These are phyloP conservation scores for Cadophora sp. DNA, from an alignment of 2,329 filamentous ascomycete species.

Conservation along the genomic window DNA sequence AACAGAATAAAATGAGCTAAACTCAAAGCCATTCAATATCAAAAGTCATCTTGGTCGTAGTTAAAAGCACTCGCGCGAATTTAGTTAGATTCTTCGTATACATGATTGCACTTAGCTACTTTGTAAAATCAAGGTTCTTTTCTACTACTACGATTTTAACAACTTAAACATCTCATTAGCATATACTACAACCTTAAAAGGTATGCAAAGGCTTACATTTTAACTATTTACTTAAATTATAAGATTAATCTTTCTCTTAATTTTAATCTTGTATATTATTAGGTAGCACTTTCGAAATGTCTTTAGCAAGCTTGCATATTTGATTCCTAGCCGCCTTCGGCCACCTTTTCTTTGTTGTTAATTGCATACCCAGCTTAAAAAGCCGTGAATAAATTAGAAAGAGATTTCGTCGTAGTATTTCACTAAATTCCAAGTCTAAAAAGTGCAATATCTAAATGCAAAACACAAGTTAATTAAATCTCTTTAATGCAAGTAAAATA, in stretches of 20 bases:
- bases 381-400: background rate
- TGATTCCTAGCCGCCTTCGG: background rate
- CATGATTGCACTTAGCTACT: background rate
- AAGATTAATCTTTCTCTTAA: background rate
- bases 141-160: background rate
- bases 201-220: background rate
- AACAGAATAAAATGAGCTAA: background rate
- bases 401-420: background rate
- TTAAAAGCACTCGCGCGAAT: background rate
- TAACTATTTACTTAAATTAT: background rate
- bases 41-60: background rate
- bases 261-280: background rate
- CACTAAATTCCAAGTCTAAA: too few relatives aligned
- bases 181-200: background rate
- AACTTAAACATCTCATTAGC: background rate
- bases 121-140: background rate
- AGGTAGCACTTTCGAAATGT: conserved; percentile 5
- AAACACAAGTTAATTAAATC: background rate
- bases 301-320: background rate
- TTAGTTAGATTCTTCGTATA: background rate
- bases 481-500: too few relatives aligned
- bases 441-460: background rate
- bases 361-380: background rate
- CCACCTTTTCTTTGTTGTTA: background rate
- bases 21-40: background rate